Base-by-base conservation (phyloP, 2,329 filamentous ascomycete species). In the Elsinoe batatas region DNA sequence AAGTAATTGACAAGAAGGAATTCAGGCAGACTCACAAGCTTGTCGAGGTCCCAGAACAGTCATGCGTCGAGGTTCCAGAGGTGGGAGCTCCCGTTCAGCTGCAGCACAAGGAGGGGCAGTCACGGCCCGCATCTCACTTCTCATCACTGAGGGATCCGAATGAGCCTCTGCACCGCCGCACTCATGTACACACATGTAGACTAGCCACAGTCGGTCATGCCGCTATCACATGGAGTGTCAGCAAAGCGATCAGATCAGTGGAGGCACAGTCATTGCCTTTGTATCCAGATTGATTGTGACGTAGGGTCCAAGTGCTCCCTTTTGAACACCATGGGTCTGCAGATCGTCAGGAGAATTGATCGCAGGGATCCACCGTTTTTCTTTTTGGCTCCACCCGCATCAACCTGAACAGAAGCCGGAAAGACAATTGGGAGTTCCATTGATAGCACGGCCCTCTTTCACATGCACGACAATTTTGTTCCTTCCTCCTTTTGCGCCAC, bases 371-470 rank as follows among this genome's bases (percentile, higher is more conserved):
- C 47, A 38, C 32, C 15, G 47, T 51, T 51, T 51, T 38, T 38
- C 47, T 17, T 51, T 38, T 36, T 10, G n/a, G n/a, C 40, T 17
- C 30, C 22, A 18, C 18, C 47, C 17, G n/a, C 26, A 38, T 22
- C 15, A 35, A 15, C 32, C 35, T 30, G 26, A 30, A 30, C 26
- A 30, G 26, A 30, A 30, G 5, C 26, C 26, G 26, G 32, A 26
- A 13, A 36, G 35, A 38, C 47, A 20, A 10, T 18, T 30, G 15
- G 22, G 30, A 51, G 4, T 30, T 30, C 26, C 26, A 30, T 30
- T 51, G 47, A 51, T 51, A 51, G 47, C 47, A 51, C 47, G 47
- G 47, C 18, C 47, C 47, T 36, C 47, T 51, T 51, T 51, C 47
- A 51, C 47, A 51, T 51, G 47, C 33, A 30, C 26, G 26, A 30